phyloP scores from a whole-genome alignment of 805 yeast species.

The Priceomyces melissophilus region DNA sequence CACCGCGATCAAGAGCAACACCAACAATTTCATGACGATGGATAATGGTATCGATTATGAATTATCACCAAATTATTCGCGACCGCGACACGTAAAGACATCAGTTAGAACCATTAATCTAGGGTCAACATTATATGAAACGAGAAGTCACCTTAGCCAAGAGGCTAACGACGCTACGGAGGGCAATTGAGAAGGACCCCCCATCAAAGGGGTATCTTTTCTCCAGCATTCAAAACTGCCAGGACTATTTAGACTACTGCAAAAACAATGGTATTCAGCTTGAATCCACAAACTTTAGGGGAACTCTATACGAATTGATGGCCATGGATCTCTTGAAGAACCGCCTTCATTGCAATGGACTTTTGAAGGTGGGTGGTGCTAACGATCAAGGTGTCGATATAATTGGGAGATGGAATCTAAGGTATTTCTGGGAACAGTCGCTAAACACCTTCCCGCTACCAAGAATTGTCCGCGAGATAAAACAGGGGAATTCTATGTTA shows the following conservation, averaged over 20 bases:
- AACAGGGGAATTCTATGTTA: slow-evolving; percentile 11
- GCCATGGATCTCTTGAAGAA: slow-evolving; percentile 37
- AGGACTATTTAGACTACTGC: slow-evolving; percentile 30
- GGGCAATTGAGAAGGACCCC: slow-evolving; percentile 1
- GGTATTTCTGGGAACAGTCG: slow-evolving; percentile 15
- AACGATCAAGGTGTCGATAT: slow-evolving; percentile 58
- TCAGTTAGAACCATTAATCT: too few species aligned
- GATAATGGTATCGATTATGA: not conserved
- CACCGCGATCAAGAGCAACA: not conserved
- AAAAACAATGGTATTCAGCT: slow-evolving; percentile 15
- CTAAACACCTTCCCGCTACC: not conserved
- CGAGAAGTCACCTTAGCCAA: slow-evolving; percentile 2
- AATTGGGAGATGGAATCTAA: slow-evolving; percentile 49
- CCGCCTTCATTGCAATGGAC: slow-evolving; percentile 31
- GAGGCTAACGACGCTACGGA: slow-evolving; percentile 2
- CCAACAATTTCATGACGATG: not conserved
- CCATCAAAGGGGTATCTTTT: not conserved
- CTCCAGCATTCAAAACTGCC: slow-evolving; percentile 18
- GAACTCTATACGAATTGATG: slow-evolving; percentile 53
- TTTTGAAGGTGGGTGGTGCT: slow-evolving; percentile 51
- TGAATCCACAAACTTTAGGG: slow-evolving; percentile 46
- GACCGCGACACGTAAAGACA: too few species aligned
- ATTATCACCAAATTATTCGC: too few species aligned
- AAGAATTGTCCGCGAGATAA: not conserved
- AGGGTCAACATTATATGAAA: not conserved